A percentile compares a stretch with the other conserved stretches of the same genome.
Evolutionary conservation across 768 basidiomycete species (phyloP).

Genomic region (Hypsizygus marmoreus): DNA sequence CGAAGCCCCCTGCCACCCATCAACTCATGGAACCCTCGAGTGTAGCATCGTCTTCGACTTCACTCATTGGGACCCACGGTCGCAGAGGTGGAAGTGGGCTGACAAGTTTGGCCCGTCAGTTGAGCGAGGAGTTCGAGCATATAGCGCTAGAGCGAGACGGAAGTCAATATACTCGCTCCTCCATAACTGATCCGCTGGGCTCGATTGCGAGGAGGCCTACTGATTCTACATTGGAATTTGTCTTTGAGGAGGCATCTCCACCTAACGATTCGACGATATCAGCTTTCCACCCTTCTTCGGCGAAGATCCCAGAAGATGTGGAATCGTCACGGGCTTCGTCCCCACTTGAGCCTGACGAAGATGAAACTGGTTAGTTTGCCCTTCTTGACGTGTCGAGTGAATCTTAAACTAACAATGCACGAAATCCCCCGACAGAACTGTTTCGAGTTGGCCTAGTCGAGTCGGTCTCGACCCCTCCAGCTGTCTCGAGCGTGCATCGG

Average conservation of each 20-base stretch:
- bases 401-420: too few species aligned
- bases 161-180: constrained; percentile 32
- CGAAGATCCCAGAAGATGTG: constrained; percentile 52
- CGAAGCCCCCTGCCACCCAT: constrained; percentile 24
- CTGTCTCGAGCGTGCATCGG: constrained; percentile 40
- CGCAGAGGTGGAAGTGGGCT: constrained; percentile 45
- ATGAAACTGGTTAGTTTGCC: constrained; percentile 40
- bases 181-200: constrained; percentile 12
- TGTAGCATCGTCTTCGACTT: constrained; percentile 18
- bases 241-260: constrained; percentile 35
- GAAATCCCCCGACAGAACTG: constrained; percentile 38
- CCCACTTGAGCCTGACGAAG: constrained; percentile 37
- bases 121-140: constrained; percentile 51
- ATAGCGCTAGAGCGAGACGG: constrained; percentile 34
- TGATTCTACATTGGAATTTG: constrained; percentile 36
- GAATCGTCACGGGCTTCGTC: constrained; percentile 45
- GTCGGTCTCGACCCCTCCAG: constrained; percentile 50
- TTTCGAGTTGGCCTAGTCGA: constrained; percentile 55
- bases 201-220: constrained; percentile 26
- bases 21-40: constrained; percentile 15
- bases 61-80: constrained; percentile 23
- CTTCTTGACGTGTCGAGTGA: too few species aligned
- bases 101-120: constrained; percentile 50
- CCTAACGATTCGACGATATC: constrained; percentile 28
- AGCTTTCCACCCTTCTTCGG: constrained; percentile 42